phyloP scores from a whole-genome alignment of 192 early-diverging fungal genomes.

The Rhizoclosmatium globosum region DNA sequence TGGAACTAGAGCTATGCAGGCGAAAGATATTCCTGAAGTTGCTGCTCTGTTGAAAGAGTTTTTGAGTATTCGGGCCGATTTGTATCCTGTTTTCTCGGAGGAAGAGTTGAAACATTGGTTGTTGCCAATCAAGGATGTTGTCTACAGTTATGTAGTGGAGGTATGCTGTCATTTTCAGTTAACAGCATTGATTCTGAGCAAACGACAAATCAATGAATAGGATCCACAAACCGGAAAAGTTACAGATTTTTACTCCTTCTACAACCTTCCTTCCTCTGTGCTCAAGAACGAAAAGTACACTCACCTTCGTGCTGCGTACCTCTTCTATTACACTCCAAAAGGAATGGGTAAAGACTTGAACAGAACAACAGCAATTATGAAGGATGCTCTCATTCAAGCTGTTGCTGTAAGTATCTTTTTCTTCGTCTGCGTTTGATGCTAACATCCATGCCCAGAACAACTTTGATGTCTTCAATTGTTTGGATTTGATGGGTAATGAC shows the following conservation, averaged over 20 bases:
- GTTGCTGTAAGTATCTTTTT: constrained; percentile 41
- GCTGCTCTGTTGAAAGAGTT: constrained; percentile 79
- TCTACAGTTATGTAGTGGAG: constrained; percentile 96
- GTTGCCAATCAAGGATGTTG: constrained; percentile 80
- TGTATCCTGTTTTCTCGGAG: constrained; percentile 81
- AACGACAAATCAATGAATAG: constrained; percentile 15
- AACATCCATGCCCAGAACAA: constrained; percentile 49
- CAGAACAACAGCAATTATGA: constrained; percentile 69
- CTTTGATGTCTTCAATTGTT: constrained; percentile 96
- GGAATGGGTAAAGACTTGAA: constrained; percentile 57
- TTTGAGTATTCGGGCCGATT: constrained; percentile 57
- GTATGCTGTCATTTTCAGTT: constrained; percentile 40
- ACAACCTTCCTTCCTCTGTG: constrained; percentile 91
- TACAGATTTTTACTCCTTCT: constrained; percentile 94
- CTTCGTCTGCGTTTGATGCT: constrained; percentile 3
- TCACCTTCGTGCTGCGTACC: constrained; percentile 88
- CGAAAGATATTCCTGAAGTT: constrained; percentile 79
- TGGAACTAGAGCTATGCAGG: constrained; percentile 83
- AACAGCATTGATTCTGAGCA: constrained; percentile 5
- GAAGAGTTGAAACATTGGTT: constrained; percentile 94
- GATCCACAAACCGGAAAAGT: constrained; percentile 68
- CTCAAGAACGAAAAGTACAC: constrained; percentile 76
- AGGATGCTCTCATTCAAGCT: constrained; percentile 84
- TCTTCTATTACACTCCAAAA: constrained; percentile 88
- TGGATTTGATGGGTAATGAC: constrained; percentile 92